These are phyloP conservation scores for Aegilops sharonensis DNA, from an alignment of 176 grass and related monocot species.

Conservation along the genomic window DNA sequence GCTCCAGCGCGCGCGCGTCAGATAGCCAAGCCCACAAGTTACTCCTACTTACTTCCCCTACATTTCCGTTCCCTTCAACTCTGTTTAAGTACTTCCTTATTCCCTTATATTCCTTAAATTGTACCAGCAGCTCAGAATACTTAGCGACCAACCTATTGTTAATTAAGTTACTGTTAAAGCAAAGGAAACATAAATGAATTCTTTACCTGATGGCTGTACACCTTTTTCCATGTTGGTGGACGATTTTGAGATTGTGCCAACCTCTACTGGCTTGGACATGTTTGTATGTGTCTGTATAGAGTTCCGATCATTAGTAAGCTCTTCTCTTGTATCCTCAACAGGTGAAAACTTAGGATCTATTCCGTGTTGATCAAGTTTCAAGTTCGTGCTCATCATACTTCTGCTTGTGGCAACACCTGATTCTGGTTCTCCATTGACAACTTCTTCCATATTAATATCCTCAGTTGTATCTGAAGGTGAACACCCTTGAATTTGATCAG, in stretches of 20 bases:
- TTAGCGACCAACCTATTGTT: not conserved
- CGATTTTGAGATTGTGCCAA: constrained; percentile 6
- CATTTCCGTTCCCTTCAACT: not conserved
- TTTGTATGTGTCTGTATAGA: not conserved
- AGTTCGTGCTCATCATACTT: constrained; percentile 13
- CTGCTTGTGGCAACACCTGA: constrained; percentile 29
- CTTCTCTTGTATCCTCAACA: not conserved
- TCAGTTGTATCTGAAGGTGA: constrained; percentile 37
- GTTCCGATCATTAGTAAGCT: constrained; percentile 11
- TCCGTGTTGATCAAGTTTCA: not conserved
- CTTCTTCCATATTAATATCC: constrained; percentile 27
- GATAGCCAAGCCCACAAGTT: not conserved
- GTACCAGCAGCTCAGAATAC: constrained; percentile 5
- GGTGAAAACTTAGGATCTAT: constrained; percentile 11
- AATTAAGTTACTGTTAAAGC: not conserved
- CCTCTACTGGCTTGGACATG: constrained; percentile 30
- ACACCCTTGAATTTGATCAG: constrained; percentile 16
- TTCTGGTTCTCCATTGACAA: constrained; percentile 37
- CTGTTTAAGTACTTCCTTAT: not conserved
- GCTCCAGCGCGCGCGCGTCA: too few relatives aligned
- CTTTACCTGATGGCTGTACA: constrained; percentile 39
- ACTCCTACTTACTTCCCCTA: constrained; percentile 7
- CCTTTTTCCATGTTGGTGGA: constrained; percentile 19
- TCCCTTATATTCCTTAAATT: not conserved
- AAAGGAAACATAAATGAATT: constrained; percentile 5